Base-by-base conservation (phyloP, 225 moss, liverwort and hornwort genomes). In the Marchantia paleacea region DNA sequence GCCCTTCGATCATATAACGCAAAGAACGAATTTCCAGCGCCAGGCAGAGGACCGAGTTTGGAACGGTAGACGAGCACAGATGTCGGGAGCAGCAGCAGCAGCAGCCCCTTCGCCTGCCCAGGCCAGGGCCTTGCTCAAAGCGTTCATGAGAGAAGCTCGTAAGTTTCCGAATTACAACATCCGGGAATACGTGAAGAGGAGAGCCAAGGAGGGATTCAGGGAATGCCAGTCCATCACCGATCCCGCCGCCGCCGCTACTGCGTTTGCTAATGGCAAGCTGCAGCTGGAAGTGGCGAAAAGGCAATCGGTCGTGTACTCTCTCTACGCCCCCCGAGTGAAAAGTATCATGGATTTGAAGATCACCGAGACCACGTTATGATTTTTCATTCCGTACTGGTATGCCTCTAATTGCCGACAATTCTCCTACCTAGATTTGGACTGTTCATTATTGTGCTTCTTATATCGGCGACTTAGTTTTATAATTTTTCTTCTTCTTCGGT, bases 331-430 rank as follows among this genome's bases (percentile, higher is more conserved):
- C 19, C 75, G 73, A 61, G 70, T 90, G 52, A 97, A 94, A 86
- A 97, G 94, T 78, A 91, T 94, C 75, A 97, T 97, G 97, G 97
- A 97, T 67, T 80, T 94, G 85, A 92, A 96, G 82, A 66, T 88
- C 72, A 62, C 81, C 5, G 90, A 88, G 49, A 52, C 81, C 19
- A 66, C 87, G 26, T 83, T 51, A 78, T 65, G 39, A 58, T 60
- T 47, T n/a, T 20, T 13, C 11, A 10, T 31, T 19, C 57, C 50
- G 10, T 28, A 0, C 31, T 29, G 75, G 75, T 76, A 60, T 47
- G 58, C 11, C 31, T 7, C 39, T 4, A 47, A 15, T 28, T 55
- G 19, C 15, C 10, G 20, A 10, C 20, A 72, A 4, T 29, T 12
- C 9, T 26, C 25, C 0, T 25, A 29, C 26, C 8, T 66, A 26